Evolutionary conservation across 371 early-diverging fungal species (phyloP).

Genomic region (Mortierella sp.): DNA sequence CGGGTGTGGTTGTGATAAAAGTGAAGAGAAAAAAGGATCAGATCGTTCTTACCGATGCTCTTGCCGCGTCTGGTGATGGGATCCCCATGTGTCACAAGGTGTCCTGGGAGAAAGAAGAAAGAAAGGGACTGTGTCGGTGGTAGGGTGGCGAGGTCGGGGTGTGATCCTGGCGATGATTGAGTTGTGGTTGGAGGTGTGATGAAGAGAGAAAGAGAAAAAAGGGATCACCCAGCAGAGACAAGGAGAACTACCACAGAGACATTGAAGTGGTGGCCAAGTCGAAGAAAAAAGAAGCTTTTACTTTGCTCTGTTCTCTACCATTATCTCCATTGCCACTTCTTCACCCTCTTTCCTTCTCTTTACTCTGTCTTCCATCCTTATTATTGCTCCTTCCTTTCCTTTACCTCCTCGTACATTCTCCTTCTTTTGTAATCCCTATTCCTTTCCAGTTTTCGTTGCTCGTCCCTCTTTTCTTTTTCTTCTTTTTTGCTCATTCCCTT

Average conservation of each 20-base stretch:
- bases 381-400: not conserved
- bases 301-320: no score
- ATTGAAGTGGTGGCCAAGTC: not conserved
- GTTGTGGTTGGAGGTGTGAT: not conserved
- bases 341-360: not conserved
- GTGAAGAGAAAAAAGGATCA: not conserved
- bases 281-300: no score
- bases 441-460: not conserved
- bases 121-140: not conserved
- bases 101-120: conserved; percentile 12
- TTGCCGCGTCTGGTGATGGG: conserved; percentile 37
- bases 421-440: not conserved
- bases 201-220: conserved; percentile 8
- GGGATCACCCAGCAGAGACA: not conserved
- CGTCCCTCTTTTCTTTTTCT: not conserved
- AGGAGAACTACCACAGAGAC: not conserved
- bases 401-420: not conserved
- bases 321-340: no score
- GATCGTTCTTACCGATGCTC: conserved; percentile 36
- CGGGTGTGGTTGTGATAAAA: not conserved
- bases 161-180: not conserved
- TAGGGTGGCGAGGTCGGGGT: not conserved
- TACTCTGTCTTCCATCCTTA: not conserved
- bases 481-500: conserved; percentile 10
- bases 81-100: conserved; percentile 19